Percentiles rank a stretch among this genome's conserved stretches.
Conservation (phyloP, 169 alveolate species). For the Plasmodium ovale region DNA sequence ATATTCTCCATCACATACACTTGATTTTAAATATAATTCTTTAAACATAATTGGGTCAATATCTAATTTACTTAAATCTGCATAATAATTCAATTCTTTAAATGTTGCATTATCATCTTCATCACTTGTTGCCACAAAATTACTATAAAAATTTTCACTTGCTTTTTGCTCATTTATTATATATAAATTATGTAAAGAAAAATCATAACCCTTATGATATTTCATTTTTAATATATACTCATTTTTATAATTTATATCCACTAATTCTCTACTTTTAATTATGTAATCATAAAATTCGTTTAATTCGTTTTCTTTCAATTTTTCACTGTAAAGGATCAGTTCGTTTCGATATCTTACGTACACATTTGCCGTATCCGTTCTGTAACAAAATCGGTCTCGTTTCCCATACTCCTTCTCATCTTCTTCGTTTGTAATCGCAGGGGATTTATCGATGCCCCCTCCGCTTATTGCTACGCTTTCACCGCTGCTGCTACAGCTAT, state of each 20-base stretch:
- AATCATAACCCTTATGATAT: constrained; percentile 48
- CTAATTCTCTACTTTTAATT: constrained; percentile 25
- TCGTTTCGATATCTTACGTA: constrained; percentile 21
- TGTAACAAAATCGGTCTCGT: neutral
- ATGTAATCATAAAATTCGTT: constrained; percentile 43
- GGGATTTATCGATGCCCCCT: neutral
- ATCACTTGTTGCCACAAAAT: constrained; percentile 2
- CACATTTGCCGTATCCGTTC: neutral
- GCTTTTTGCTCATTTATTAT: constrained; percentile 35
- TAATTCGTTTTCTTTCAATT: constrained; percentile 24
- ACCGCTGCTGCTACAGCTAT: neutral
- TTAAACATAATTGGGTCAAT: constrained; percentile 43
- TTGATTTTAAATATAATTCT: constrained; percentile 41
- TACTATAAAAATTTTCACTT: constrained; percentile 15
- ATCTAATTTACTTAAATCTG: constrained; percentile 55
- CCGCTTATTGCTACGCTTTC: neutral
- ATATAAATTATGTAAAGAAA: constrained; percentile 34
- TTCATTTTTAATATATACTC: constrained; percentile 62
- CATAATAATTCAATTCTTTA: constrained; percentile 30
- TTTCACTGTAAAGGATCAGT: constrained; percentile 6
- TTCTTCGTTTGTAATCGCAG: neutral
- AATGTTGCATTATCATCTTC: constrained; percentile 51
- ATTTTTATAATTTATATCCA: constrained; percentile 34
- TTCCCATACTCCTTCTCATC: constrained; percentile 5
- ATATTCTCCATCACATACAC: constrained; percentile 60